These are phyloP conservation scores for Pseudozyma sp. DNA, from an alignment of 1,284 basidiomycete genomes.

Conservation along the genomic window DNA sequence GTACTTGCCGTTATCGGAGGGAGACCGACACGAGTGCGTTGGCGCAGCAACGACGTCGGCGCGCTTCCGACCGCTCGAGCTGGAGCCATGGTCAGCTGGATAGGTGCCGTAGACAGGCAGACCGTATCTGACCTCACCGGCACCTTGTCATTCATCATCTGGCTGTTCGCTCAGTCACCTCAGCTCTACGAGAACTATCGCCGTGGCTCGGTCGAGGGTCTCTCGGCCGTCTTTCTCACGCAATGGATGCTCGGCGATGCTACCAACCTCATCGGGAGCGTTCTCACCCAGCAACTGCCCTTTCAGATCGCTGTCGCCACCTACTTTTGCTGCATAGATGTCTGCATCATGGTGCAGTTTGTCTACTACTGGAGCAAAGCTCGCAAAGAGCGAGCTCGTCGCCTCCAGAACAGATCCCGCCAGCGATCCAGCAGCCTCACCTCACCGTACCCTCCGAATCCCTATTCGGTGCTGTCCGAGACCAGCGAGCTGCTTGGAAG, in stretches of 20 bases:
- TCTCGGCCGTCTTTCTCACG: constrained; percentile 63
- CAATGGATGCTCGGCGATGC: constrained; percentile 68
- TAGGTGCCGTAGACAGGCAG: constrained; percentile 31
- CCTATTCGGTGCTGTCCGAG: constrained; percentile 37
- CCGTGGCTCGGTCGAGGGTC: constrained; percentile 58
- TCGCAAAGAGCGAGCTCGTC: constrained; percentile 14
- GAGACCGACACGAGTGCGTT: too few relatives aligned
- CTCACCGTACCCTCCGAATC: constrained; percentile 22
- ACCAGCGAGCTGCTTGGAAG: constrained; percentile 36
- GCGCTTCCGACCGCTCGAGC: not conserved
- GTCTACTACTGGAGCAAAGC: constrained; percentile 47
- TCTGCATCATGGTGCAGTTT: constrained; percentile 55
- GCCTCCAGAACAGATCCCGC: constrained; percentile 4
- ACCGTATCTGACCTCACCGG: constrained; percentile 55
- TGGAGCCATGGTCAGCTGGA: constrained; percentile 21
- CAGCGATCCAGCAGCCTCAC: constrained; percentile 23
- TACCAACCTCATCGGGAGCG: constrained; percentile 64
- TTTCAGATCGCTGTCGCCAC: constrained; percentile 64
- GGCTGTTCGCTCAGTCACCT: constrained; percentile 67
- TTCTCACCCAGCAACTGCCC: constrained; percentile 63
- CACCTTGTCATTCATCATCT: constrained; percentile 57
- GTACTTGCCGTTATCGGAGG: too few relatives aligned
- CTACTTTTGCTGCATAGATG: constrained; percentile 63
- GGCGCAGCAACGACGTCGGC: too few relatives aligned
- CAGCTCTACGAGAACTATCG: constrained; percentile 65